Base-by-base conservation (phyloP, 1,284 basidiomycete genomes). In the Polyporus tsugae region DNA sequence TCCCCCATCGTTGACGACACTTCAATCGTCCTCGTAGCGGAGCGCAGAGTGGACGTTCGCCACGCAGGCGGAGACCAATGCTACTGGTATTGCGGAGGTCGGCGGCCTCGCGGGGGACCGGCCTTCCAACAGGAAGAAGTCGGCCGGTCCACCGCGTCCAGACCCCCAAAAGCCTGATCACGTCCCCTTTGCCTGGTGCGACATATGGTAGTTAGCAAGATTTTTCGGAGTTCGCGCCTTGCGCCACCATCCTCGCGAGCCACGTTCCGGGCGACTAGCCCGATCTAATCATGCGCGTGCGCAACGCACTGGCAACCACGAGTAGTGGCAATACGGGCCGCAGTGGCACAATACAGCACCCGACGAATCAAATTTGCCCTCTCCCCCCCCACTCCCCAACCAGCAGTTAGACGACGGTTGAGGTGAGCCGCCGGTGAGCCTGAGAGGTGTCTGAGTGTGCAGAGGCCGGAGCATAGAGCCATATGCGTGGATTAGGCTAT, bases 391-490 rank as follows among this genome's bases (percentile, higher is more conserved):
- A 29, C 29, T 15, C 6, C 29, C 9, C 22, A n/a, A 22, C 29
- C 25, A 6, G 15, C 33, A 10, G 6, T 10, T 29, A 10, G 46
- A 17, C 29, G 52, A 25, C 22, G 52, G 15, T 53, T 7, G 15
- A 33, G 4, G 29, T 29, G 29, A 29, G 29, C 29, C 29, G 29
- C 29, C 2, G 57, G 35, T 11, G 22, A 57, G 33, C 39, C 19
- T 38, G 38, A 19, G 22, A n/a, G 35, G n/a, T 7, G 13, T 22
- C 33, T 59, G 57, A 22, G n/a, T 36, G n/a, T 38, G 36, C 35
- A 59, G 35, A 59, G 36, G 29, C 25, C 52, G 52, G 29, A 35
- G 25, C 52, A 55, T 55, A 17, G 46, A 49, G 46, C 46, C 46
- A 25, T 49, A 2, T 49, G 46, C 22, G 46, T 25, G 46, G 46